These are phyloP conservation scores for Mycena latifolia DNA, from an alignment of 768 basidiomycete genomes.

Conservation along the genomic window DNA sequence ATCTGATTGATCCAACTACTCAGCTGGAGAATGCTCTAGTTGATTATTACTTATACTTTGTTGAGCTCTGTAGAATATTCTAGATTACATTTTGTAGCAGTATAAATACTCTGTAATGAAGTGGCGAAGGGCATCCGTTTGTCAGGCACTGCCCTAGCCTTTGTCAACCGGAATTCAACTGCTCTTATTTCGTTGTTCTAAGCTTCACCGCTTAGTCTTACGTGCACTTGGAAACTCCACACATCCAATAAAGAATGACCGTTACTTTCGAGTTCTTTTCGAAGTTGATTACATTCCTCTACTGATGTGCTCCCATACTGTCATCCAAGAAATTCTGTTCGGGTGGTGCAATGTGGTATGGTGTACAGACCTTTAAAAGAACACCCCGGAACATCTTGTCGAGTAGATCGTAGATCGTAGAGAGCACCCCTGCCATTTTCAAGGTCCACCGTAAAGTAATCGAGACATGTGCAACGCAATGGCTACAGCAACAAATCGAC, in stretches of 20 bases:
- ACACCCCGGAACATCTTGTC: conserved; percentile 9
- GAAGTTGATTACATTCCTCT: conserved; percentile 5
- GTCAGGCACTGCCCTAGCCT: neutral
- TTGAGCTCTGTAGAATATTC: too few relatives aligned
- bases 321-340: conserved; percentile 3
- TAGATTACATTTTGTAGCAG: neutral
- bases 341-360: conserved; percentile 3
- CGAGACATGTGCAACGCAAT: neutral
- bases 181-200: neutral
- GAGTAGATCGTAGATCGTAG: neutral
- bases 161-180: neutral
- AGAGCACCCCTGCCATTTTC: neutral
- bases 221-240: neutral
- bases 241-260: conserved; percentile 4
- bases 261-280: conserved; percentile 9
- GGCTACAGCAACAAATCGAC: neutral
- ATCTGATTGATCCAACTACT: neutral
- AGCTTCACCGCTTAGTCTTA: neutral
- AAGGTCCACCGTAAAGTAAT: neutral
- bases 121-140: neutral
- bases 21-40: neutral
- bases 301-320: conserved; percentile 11
- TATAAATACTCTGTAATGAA: neutral
- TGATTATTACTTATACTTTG: neutral
- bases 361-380: conserved; percentile 1